A percentile compares a stretch with the other conserved stretches of the same genome.
Conservation (phyloP, 352 stramenopile species). For the Globisporangium viniferum region DNA sequence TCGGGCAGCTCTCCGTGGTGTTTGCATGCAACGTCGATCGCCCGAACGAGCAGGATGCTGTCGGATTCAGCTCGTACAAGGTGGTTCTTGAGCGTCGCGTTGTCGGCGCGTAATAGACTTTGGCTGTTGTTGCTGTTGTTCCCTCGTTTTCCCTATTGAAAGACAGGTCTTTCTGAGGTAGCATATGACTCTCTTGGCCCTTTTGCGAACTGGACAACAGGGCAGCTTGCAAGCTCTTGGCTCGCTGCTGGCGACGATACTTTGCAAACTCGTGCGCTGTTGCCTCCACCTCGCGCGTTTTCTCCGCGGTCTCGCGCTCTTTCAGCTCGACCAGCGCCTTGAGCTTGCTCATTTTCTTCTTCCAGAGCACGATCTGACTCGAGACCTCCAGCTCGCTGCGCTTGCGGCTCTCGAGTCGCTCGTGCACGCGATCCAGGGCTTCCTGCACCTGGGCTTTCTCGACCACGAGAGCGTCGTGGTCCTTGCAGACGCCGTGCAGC, state of each 20-base stretch:
- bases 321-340: conserved; percentile 45
- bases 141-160: background rate
- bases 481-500: conserved; percentile 25
- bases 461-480: conserved; percentile 33
- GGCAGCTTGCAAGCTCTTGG: conserved; percentile 29
- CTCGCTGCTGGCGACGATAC: conserved; percentile 30
- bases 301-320: conserved; percentile 28
- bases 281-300: conserved; percentile 27
- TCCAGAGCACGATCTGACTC: conserved; percentile 39
- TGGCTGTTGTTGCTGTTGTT: conserved; percentile 15
- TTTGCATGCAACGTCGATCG: conserved; percentile 49
- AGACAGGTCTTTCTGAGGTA: background rate
- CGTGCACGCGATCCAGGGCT: conserved; percentile 17
- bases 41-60: conserved; percentile 62
- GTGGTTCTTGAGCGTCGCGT: conserved; percentile 52
- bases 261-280: conserved; percentile 26
- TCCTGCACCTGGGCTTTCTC: conserved; percentile 25
- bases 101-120: conserved; percentile 43
- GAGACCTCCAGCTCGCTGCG: conserved; percentile 30
- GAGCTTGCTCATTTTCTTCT: conserved; percentile 55
- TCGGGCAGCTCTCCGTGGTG: conserved; percentile 54
- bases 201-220: conserved; percentile 19
- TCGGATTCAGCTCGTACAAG: conserved; percentile 59
- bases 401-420: conserved; percentile 23
- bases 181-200: background rate